Conservation (phyloP, 2,329 filamentous ascomycete species). For the Xylaria sp. region DNA sequence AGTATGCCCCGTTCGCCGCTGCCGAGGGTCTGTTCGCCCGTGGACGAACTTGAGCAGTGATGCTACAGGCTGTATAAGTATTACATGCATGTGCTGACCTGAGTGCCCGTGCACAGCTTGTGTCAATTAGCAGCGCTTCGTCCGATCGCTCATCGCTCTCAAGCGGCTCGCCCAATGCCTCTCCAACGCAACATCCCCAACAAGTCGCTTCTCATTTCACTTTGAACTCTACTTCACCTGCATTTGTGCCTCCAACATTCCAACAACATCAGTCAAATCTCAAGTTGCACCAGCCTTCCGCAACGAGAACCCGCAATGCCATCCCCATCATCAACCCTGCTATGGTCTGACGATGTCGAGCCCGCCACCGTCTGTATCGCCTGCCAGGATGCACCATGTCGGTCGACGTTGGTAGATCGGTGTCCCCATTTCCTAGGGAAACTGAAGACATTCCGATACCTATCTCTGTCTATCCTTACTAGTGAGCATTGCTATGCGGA, state of each 20-base stretch:
- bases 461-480: conserved; percentile 43
- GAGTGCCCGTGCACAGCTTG: conserved; percentile 64
- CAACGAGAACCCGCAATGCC: conserved; percentile 88
- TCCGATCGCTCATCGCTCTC: conserved; percentile 95
- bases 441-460: conserved; percentile 40
- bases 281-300: conserved; percentile 90
- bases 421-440: conserved; percentile 45
- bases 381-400: conserved; percentile 65
- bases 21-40: conserved; percentile 7
- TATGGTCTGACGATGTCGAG: conserved; percentile 84
- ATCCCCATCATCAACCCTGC: conserved; percentile 97
- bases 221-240: conserved; percentile 68
- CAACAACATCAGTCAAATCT: conserved; percentile 69
- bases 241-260: conserved; percentile 69
- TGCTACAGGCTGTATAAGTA: conserved; percentile 1
- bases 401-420: conserved; percentile 59
- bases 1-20: conserved; percentile 45
- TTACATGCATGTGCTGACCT: conserved; percentile 17
- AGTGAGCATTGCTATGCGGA: conserved; percentile 31
- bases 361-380: conserved; percentile 76
- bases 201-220: conserved; percentile 80
- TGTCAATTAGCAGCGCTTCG: conserved; percentile 85
- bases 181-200: conserved; percentile 86
- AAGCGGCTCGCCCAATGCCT: conserved; percentile 90
- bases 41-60: neutral